A percentile compares a stretch with the other conserved stretches of the same genome.
Evolutionary conservation across 345 rosid species (phyloP).

Genomic region (Isatis tinctoria): DNA sequence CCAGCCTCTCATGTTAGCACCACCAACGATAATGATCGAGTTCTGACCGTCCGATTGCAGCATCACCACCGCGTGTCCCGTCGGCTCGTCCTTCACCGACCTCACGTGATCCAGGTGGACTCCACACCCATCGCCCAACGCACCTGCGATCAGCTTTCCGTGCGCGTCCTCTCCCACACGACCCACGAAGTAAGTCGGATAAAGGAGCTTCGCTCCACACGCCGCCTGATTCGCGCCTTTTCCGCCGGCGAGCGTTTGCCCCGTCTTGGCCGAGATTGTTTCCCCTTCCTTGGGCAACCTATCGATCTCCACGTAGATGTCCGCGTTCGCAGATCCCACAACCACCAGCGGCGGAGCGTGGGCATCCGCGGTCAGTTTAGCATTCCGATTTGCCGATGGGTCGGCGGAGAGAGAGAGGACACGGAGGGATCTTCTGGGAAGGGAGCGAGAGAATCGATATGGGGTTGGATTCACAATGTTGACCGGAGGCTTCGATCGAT

Average conservation of each 20-base stretch:
- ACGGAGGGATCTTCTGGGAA: slow-evolving; percentile 18
- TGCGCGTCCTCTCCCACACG: slow-evolving; percentile 81
- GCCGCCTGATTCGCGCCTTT: slow-evolving; percentile 98
- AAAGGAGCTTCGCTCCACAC: slow-evolving; percentile 64
- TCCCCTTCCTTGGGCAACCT: slow-evolving; percentile 74
- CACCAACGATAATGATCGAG: slow-evolving; percentile 90
- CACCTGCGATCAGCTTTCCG: slow-evolving; percentile 65
- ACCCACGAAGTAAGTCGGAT: slow-evolving; percentile 81
- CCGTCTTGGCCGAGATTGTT: slow-evolving; percentile 71
- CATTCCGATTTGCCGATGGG: slow-evolving; percentile 18
- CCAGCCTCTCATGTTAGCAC: slow-evolving; percentile 85
- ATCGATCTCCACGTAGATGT: slow-evolving; percentile 80
- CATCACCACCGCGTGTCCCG: slow-evolving; percentile 99
- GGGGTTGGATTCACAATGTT: slow-evolving; percentile 15
- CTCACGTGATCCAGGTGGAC: slow-evolving; percentile 57
- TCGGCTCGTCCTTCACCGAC: slow-evolving; percentile 45
- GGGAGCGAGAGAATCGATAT: neutral
- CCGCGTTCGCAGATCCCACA: slow-evolving; percentile 90
- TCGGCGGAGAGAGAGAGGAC: slow-evolving; percentile 39
- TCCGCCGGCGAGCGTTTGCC: slow-evolving; percentile 84
- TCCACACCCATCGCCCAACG: slow-evolving; percentile 52
- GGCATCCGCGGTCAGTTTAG: neutral
- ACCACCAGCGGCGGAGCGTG: slow-evolving; percentile 63
- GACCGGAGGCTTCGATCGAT: slow-evolving; percentile 15
- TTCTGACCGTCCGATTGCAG: slow-evolving; percentile 84